These are phyloP conservation scores for Begonia loranthoides DNA, from an alignment of 306 rosid species.

Conservation along the genomic window DNA sequence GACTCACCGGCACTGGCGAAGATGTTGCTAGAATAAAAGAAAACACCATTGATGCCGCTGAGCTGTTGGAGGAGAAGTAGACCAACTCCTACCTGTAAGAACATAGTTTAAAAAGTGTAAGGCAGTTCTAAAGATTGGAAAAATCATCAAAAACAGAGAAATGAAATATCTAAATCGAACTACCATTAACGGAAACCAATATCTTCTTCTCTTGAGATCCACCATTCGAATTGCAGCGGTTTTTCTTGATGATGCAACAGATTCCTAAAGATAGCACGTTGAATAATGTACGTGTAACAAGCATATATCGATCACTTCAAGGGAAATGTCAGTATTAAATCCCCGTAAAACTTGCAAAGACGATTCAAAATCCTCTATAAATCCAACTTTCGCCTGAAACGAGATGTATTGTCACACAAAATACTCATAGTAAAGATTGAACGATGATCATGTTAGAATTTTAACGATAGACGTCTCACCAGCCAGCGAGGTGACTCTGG, in stretches of 20 bases:
- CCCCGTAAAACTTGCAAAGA: constrained; percentile 83
- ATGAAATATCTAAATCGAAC: not conserved
- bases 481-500: constrained; percentile 94
- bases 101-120: constrained; percentile 6
- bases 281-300: not conserved
- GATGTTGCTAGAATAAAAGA: constrained; percentile 78
- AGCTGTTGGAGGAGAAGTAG: constrained; percentile 71
- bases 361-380: constrained; percentile 75
- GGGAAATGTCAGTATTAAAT: constrained; percentile 63
- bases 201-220: constrained; percentile 70
- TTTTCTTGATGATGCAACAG: constrained; percentile 43
- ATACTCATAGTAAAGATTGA: not conserved
- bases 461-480: constrained; percentile 25
- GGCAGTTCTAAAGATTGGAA: constrained; percentile 4
- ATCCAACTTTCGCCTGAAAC: constrained; percentile 74
- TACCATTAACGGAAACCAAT: constrained; percentile 80
- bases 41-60: constrained; percentile 68
- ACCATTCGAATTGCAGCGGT: constrained; percentile 49
- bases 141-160: not conserved
- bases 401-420: constrained; percentile 1
- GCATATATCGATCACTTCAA: constrained; percentile 26
- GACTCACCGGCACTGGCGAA: constrained; percentile 61
- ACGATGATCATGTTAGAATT: no score
- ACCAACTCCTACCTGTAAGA: constrained; percentile 65
- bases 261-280: constrained; percentile 27